phyloP scores from a whole-genome alignment of 2,329 filamentous ascomycete genomes.

The Aspergillus pseudoviridinutans region DNA sequence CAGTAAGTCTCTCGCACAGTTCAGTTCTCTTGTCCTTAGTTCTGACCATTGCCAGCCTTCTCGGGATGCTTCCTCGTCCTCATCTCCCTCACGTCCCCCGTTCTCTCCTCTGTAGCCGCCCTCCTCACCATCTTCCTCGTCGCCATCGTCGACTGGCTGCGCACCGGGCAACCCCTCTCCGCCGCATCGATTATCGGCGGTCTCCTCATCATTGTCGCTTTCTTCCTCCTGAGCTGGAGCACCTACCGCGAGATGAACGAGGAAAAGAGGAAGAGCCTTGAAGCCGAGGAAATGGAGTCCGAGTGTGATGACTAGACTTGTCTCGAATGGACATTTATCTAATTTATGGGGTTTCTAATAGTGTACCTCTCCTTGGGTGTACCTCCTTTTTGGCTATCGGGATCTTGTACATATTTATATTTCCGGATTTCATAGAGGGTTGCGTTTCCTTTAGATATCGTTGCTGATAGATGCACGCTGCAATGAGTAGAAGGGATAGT shows the following conservation, averaged over 20 bases:
- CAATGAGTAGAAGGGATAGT: not conserved
- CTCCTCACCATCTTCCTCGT: slow-evolving; percentile 96
- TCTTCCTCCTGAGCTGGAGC: slow-evolving; percentile 81
- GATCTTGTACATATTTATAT: not conserved
- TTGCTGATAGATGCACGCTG: not conserved
- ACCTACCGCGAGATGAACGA: slow-evolving; percentile 92
- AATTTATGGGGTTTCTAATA: not conserved
- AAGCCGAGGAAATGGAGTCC: slow-evolving; percentile 40
- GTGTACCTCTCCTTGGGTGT: slow-evolving; percentile 2
- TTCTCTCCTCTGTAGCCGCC: slow-evolving; percentile 86
- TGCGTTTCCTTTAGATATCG: not conserved
- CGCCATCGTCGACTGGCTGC: slow-evolving; percentile 81
- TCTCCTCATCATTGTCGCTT: slow-evolving; percentile 79
- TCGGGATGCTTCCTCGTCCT: slow-evolving; percentile 89
- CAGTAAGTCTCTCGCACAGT: slow-evolving; percentile 44
- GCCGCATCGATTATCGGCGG: slow-evolving; percentile 77
- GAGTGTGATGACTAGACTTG: slow-evolving; percentile 35
- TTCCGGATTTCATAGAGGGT: not conserved
- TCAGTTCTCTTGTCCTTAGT: not conserved
- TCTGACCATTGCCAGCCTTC: slow-evolving; percentile 52
- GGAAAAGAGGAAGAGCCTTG: slow-evolving; percentile 61
- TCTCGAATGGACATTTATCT: not conserved
- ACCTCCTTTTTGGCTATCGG: not conserved
- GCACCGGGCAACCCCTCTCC: slow-evolving; percentile 73
- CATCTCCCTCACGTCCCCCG: slow-evolving; percentile 87